A percentile compares a stretch with the other conserved stretches of the same genome.
Conservation (phyloP, 1,284 basidiomycete genomes). For the Ganoderma boninense region DNA sequence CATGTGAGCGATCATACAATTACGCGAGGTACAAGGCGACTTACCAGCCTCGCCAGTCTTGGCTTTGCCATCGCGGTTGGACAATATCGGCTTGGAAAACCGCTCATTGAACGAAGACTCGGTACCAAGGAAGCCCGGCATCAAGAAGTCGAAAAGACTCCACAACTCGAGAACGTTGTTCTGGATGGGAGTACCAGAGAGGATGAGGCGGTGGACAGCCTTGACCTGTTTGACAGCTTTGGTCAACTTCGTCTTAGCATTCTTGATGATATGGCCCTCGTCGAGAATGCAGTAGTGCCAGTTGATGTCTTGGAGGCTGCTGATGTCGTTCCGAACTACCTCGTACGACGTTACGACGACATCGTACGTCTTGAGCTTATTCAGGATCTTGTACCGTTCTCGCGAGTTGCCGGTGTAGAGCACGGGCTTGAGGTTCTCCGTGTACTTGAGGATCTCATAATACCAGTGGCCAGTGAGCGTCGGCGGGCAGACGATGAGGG, state of each 20-base stretch:
- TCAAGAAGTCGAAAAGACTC: conserved; percentile 99
- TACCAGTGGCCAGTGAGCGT: conserved; percentile 99
- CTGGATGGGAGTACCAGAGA: conserved; percentile 98
- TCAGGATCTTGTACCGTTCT: conserved; percentile 79
- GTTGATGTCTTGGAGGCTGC: conserved; percentile 74
- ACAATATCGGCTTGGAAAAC: conserved; percentile 96
- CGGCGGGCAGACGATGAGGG: conserved; percentile 96
- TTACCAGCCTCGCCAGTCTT: conserved; percentile 94
- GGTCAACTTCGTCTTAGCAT: conserved; percentile 97
- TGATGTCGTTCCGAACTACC: conserved; percentile 95
- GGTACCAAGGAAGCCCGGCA: conserved; percentile 98
- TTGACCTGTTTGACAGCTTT: conserved; percentile 94
- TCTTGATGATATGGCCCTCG: conserved; percentile 99
- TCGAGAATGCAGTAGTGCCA: conserved; percentile 99
- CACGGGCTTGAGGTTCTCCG: conserved; percentile 85
- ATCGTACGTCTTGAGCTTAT: conserved; percentile 79
- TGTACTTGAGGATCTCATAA: conserved; percentile 96
- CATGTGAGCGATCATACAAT: conserved; percentile 1
- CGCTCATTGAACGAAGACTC: conserved; percentile 96
- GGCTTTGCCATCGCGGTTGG: conserved; percentile 94
- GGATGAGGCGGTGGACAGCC: conserved; percentile 92
- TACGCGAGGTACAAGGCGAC: conserved; percentile 37
- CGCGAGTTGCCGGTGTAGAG: conserved; percentile 92
- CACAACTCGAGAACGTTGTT: conserved; percentile 99
- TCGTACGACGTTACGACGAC: conserved; percentile 98